Base-by-base conservation (phyloP, 768 basidiomycete genomes). In the Gymnopilus junonius region DNA sequence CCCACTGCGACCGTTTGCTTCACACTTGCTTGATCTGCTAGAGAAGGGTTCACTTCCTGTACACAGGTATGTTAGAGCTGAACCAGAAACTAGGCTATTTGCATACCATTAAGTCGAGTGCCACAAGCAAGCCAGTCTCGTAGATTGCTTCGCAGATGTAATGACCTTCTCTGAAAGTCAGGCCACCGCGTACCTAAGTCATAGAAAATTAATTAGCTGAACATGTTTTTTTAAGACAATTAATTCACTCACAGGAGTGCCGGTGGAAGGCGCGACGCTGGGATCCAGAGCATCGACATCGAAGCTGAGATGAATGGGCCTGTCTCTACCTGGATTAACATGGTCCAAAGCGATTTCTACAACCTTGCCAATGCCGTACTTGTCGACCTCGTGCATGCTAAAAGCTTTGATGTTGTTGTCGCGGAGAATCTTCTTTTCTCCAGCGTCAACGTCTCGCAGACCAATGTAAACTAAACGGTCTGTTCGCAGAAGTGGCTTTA, bases 151-250 rank as follows among this genome's bases (percentile, higher is more conserved):
- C 95, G 67, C 93, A 95, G 70, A 97, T 95, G 75, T 96, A 98
- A 77, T 98, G 97, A n/a, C 96, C 97, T 74, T 99, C 97, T 66
- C 97, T 82, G 80, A 99, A 99, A 21, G 93, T 95, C 64, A 99
- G 79, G 11, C 97, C 97, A 2, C 97, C 97, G 69, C 96, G 91
- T 23, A 97, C 94, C 87, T 91, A 46, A 15, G 48, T 27, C 45
- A 54, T 50, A 48, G 45, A 8, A 35, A 17, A 48, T 48, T 2
- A 59, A 31, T 65, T 60, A 56, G 59, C 23, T 63, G 7, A 21
- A 50, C 56, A 45, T 37, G 29, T 35, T 31, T 27, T 34, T 29
- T 31, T 31, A 31, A 51, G 17, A 37, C 35, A 15, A 25, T 23
- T 10, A 39, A 37, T 21, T 17, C n/a, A 61, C 86, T 73, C 65